phyloP scores from a whole-genome alignment of 2,329 filamentous ascomycete species.

The Phyllosticta capitalensis region DNA sequence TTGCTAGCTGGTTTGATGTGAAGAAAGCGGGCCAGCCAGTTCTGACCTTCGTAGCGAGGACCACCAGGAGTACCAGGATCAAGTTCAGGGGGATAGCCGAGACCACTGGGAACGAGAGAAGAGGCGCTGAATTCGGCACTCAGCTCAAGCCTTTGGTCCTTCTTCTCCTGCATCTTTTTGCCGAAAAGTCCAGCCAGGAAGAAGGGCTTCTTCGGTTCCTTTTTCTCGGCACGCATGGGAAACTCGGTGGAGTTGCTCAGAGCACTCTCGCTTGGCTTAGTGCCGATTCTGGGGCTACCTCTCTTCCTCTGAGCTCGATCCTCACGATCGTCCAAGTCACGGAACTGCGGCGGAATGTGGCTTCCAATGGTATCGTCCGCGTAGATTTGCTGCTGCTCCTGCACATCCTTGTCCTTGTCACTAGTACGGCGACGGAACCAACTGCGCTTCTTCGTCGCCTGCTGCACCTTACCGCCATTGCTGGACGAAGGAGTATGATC shows the following conservation, averaged over 20 bases:
- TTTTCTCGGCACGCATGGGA: constrained; percentile 26
- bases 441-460: constrained; percentile 31
- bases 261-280: background rate
- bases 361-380: constrained; percentile 4
- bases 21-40: constrained; percentile 83
- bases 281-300: constrained; percentile 3
- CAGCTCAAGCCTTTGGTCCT: constrained; percentile 26
- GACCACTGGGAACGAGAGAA: background rate
- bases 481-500: background rate
- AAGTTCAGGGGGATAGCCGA: background rate
- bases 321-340: constrained; percentile 24
- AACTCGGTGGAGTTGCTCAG: constrained; percentile 30
- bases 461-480: constrained; percentile 18
- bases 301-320: constrained; percentile 14
- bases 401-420: constrained; percentile 25
- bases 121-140: constrained; percentile 1
- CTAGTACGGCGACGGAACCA: constrained; percentile 35
- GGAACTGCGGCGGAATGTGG: constrained; percentile 16
- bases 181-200: constrained; percentile 46
- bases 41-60: constrained; percentile 44
- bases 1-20: constrained; percentile 74
- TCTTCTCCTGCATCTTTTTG: constrained; percentile 37
- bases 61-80: constrained; percentile 12
- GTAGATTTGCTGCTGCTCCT: constrained; percentile 21
- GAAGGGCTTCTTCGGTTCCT: constrained; percentile 24